Percentiles rank a stretch among this genome's conserved stretches.
phyloP scores from a whole-genome alignment of 148 eudicot genomes.

The Limonium bicolor region DNA sequence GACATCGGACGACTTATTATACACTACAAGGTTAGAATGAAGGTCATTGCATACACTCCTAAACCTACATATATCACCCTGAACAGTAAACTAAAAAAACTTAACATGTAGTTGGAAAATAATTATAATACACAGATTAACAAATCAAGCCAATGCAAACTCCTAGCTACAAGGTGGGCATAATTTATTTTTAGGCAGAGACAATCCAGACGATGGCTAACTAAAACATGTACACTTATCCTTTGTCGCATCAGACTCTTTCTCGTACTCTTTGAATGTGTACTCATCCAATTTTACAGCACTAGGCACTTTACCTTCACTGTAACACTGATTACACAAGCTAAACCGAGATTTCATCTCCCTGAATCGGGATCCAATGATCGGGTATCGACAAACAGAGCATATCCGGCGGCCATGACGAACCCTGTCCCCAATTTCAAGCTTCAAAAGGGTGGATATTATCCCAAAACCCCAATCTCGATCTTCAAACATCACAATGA shows the following conservation, averaged over 20 bases:
- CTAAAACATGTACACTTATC: slow-evolving; percentile 79
- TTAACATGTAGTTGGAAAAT: neutral
- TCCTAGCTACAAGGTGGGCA: neutral
- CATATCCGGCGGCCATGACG: slow-evolving; percentile 72
- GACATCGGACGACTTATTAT: too few relatives aligned
- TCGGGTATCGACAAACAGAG: slow-evolving; percentile 77
- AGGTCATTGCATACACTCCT: neutral
- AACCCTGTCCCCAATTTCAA: slow-evolving; percentile 69
- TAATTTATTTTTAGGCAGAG: neutral
- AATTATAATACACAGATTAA: slow-evolving; percentile 2
- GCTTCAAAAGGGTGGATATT: slow-evolving; percentile 57
- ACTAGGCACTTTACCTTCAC: slow-evolving; percentile 92
- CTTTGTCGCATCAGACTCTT: slow-evolving; percentile 64
- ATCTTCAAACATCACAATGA: slow-evolving; percentile 76
- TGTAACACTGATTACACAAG: slow-evolving; percentile 75
- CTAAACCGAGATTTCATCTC: slow-evolving; percentile 68
- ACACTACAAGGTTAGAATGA: too few relatives aligned
- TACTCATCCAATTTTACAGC: slow-evolving; percentile 68
- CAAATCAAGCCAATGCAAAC: slow-evolving; percentile 3
- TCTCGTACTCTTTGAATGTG: slow-evolving; percentile 68
- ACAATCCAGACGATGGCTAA: too few relatives aligned
- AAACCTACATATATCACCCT: slow-evolving; percentile 2
- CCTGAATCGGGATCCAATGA: slow-evolving; percentile 79
- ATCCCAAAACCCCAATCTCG: slow-evolving; percentile 88
- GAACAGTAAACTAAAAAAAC: neutral